Base-by-base conservation (phyloP, 2,329 filamentous ascomycete genomes). In the Sodiomyces alkalinus region DNA sequence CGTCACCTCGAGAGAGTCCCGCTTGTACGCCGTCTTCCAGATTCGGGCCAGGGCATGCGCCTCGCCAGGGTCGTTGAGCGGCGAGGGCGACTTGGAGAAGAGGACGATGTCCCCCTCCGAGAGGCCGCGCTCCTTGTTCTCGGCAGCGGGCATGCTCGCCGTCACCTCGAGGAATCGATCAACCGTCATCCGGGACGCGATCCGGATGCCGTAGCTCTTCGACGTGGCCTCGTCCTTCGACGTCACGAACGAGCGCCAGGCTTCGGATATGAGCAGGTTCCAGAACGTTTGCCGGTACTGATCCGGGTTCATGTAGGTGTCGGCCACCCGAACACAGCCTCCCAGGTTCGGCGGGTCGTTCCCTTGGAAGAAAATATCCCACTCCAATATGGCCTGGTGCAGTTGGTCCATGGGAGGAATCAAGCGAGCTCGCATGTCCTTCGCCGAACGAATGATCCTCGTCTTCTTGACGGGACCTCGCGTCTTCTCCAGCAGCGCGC, bases 101-200 rank as follows among this genome's bases (percentile, higher is more conserved):
- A 98, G 60, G 14, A 98, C 65, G 36, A 98, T 80, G 45, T 98
- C 90, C 28, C 86, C 82, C 54, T 94, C 85, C 6, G 69, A 67
- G 19, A 93, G 58, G 25, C 68, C 67, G 5, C 79, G 63, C 23
- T 92, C 80, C 47, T 74, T 77, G 36, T 75, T 74, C 35, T 79
- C 72, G 2, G 59, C 53, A 26, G 74, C 63, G 14, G 79, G 73
- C 62, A 96, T 79, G 2, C 74, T 74, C 27, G 81, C 92, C 39
- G 80, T 87, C 35, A 96, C 74, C 55, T 98, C 90, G 36, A 94
- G 68, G 44, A 92, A 96, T 28, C 78, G 79, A 52, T 98, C 90
- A 8, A 98, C 85, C 26, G 76, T 90, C 45, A 90, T 75, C 35
- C 90, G 79, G 43, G 80, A 92, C 27, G 80, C 69, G 29, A 98